These are phyloP conservation scores for Biscogniauxia sp. DNA, from an alignment of 2,329 filamentous ascomycete species.

Conservation along the genomic window DNA sequence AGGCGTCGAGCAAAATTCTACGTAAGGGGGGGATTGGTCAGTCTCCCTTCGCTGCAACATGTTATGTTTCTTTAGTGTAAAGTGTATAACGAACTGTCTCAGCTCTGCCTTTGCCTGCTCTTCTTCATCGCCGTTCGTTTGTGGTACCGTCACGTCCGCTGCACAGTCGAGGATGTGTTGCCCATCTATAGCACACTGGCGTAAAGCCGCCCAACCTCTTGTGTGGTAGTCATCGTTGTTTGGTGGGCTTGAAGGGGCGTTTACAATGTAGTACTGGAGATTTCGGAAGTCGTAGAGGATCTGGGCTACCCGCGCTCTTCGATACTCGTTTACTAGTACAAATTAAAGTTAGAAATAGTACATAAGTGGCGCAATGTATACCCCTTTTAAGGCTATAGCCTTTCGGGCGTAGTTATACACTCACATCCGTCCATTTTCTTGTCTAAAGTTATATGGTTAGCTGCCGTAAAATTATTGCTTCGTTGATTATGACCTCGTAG, in stretches of 20 bases:
- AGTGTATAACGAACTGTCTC: constrained; percentile 50
- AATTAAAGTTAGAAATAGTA: neutral
- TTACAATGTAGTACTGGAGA: constrained; percentile 61
- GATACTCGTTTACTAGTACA: constrained; percentile 56
- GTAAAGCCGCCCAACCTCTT: constrained; percentile 60
- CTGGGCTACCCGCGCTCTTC: constrained; percentile 59
- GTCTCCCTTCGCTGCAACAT: constrained; percentile 1
- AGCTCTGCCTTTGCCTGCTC: constrained; percentile 63
- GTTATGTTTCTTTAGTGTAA: neutral
- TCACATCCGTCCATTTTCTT: constrained; percentile 34
- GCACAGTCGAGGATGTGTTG: constrained; percentile 64
- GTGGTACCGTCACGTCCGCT: constrained; percentile 59
- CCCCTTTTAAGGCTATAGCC: constrained; percentile 3
- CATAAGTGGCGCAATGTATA: constrained; percentile 10
- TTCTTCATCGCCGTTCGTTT: constrained; percentile 49
- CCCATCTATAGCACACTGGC: constrained; percentile 61
- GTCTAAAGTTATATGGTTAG: neutral
- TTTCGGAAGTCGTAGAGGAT: constrained; percentile 60
- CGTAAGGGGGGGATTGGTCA: constrained; percentile 10
- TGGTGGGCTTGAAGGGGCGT: constrained; percentile 52
- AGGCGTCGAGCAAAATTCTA: constrained; percentile 60
- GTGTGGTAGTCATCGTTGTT: constrained; percentile 60
- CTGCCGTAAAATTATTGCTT: neutral
- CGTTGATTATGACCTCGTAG: neutral
- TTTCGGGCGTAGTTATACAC: constrained; percentile 15